Base-by-base conservation (phyloP, 306 rosid species). In the Vigna angularis region DNA sequence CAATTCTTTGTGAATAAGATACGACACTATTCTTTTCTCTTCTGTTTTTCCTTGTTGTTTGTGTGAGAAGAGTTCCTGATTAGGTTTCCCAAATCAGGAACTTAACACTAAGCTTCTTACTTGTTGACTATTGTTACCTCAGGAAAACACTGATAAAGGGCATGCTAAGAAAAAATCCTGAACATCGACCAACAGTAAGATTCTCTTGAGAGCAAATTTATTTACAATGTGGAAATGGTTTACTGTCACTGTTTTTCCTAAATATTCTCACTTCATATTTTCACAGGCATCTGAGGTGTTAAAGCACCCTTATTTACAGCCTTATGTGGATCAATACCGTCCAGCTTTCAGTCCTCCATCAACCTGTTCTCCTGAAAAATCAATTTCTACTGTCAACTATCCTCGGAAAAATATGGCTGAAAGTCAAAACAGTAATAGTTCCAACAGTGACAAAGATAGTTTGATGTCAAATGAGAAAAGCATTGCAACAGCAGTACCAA, bases 121-220 rank as follows among this genome's bases (percentile, higher is more conserved):
- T 20, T 57, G 45, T 81, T 70, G 44, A 47, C 16, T 80, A 34
- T 62, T 76, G 14, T 63, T 57, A 79, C 47, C 85, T 52, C 94
- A 96, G 99, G 86, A 96, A 96, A 93, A 91, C 90, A 68, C 94
- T 96, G 76, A 93, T 96, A 81, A 96, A 96, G 82, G 90, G 98
- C 83, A 96, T 96, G 99, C 89, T 96, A 78, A 88, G 99, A 81
- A 96, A 96, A 88, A 93, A 45, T 66, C 99, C 99, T 4, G 98
- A 96, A 86, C 97, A 96, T 80, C 91, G 99, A 56, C 97, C 99
- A 16, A 91, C 89, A 58, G 99, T 96, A 88, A 84, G 93, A 69
- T 48, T 86, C 68, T 73, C 62, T 79, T 50, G 76, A 74, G 42
- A 64, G 42, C 57, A 68, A 51, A n/a, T 61, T 78, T 36, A 8